Evolutionary conservation across 2,329 filamentous ascomycete genomes (phyloP).

Genomic region (Claviceps sp.): DNA sequence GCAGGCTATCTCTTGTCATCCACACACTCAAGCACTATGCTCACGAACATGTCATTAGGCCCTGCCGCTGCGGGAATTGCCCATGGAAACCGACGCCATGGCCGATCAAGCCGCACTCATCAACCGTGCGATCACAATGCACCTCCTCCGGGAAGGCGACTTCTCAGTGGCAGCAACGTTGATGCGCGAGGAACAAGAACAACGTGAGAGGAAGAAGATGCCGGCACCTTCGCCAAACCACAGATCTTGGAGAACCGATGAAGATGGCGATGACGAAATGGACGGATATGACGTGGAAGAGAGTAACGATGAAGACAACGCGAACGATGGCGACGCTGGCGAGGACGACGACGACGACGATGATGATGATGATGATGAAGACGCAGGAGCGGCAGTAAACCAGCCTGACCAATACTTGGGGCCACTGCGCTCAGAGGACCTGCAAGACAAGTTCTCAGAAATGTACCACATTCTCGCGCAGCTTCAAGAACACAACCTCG

Average conservation of each 20-base stretch:
- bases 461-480: conserved; percentile 87
- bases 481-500: conserved; percentile 59
- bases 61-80: conserved; percentile 45
- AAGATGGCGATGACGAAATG: conserved; percentile 22
- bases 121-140: conserved; percentile 92
- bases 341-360: conserved; percentile 10
- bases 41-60: conserved; percentile 14
- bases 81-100: conserved; percentile 69
- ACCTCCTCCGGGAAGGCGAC: conserved; percentile 85
- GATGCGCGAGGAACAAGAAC: conserved; percentile 51
- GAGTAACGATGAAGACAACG: conserved; percentile 5
- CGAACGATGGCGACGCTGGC: background rate
- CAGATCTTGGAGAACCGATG: conserved; percentile 11
- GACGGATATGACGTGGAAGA: conserved; percentile 14
- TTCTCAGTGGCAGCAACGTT: conserved; percentile 83
- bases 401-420: conserved; percentile 13
- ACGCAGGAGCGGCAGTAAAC: conserved; percentile 1
- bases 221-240: conserved; percentile 5
- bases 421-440: conserved; percentile 27
- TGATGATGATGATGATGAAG: background rate
- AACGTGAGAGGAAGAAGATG: conserved; percentile 12
- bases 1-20: background rate
- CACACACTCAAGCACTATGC: background rate
- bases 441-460: conserved; percentile 70
- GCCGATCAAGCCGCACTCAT: conserved; percentile 63